phyloP scores from a whole-genome alignment of 495 filamentous ascomycete genomes.

The Aspergillus incahuasiensis region DNA sequence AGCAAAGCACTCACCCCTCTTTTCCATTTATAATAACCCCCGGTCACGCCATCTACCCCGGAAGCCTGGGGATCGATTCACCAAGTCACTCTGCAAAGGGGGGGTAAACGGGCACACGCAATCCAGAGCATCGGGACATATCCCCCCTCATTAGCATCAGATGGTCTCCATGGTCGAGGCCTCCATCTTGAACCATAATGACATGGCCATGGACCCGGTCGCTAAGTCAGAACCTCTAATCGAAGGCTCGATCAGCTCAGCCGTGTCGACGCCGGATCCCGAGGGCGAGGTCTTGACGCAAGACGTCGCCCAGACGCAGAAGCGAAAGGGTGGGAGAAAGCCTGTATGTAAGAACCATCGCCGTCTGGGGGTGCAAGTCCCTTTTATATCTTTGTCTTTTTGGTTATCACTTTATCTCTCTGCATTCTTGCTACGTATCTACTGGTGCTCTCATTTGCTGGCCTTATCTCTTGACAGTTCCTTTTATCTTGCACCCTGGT shows the following conservation, averaged over 20 bases:
- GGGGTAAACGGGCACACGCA: slow-evolving; percentile 14
- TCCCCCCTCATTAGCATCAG: slow-evolving; percentile 20
- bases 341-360: slow-evolving; percentile 62
- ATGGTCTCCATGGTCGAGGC: slow-evolving; percentile 49
- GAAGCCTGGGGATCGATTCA: slow-evolving; percentile 9
- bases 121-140: slow-evolving; percentile 10
- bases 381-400: slow-evolving; percentile 12
- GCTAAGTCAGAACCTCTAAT: slow-evolving; percentile 43
- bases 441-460: slow-evolving; percentile 15
- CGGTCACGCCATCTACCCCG: slow-evolving; percentile 4
- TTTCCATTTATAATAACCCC: slow-evolving; percentile 10
- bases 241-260: slow-evolving; percentile 47
- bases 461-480: slow-evolving; percentile 7
- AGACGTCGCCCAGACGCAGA: slow-evolving; percentile 62
- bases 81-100: slow-evolving; percentile 12
- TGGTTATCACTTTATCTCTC: slow-evolving; percentile 9
- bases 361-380: background rate
- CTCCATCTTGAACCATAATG: slow-evolving; percentile 36
- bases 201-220: slow-evolving; percentile 38
- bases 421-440: slow-evolving; percentile 12
- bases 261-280: slow-evolving; percentile 52
- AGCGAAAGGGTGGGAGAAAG: slow-evolving; percentile 95
- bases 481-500: slow-evolving; percentile 9
- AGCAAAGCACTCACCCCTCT: slow-evolving; percentile 2
- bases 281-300: slow-evolving; percentile 54